Conservation (phyloP, 176 grass and related monocot genomes). For the Neostapfia colusana region DNA sequence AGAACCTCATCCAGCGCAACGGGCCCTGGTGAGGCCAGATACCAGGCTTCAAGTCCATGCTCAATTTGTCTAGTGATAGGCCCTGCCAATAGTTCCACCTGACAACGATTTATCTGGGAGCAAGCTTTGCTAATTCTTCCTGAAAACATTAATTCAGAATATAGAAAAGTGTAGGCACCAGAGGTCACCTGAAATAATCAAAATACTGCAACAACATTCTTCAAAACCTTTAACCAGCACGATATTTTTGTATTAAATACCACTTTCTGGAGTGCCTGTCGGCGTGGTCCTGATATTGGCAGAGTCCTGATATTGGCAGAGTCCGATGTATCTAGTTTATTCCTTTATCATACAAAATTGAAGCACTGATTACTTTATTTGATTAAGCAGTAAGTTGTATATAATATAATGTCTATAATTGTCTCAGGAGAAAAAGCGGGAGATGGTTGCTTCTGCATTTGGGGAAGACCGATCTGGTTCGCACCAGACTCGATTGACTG, state of each 20-base stretch:
- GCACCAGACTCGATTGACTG: conserved; percentile 72
- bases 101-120: neutral
- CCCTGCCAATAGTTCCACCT: neutral
- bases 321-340: neutral
- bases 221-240: neutral
- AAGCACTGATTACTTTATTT: neutral
- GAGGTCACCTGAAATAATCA: neutral
- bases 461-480: conserved; percentile 85
- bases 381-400: neutral
- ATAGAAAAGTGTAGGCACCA: neutral
- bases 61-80: neutral
- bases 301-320: neutral
- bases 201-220: neutral
- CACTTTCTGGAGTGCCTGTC: neutral
- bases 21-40: too few species aligned
- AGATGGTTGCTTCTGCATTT: conserved; percentile 97
- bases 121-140: neutral
- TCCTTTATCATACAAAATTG: conserved; percentile 3
- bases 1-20: conserved; percentile 3
- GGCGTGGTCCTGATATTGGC: neutral
- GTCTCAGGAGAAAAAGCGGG: conserved; percentile 87
- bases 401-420: neutral
- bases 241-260: neutral
- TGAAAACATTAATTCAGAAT: neutral
- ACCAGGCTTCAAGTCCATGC: too few species aligned